Percentiles rank a stretch among this genome's conserved stretches.
Evolutionary conservation across 106 monocot species (phyloP).

Genomic region (Dendrobium catenatum): DNA sequence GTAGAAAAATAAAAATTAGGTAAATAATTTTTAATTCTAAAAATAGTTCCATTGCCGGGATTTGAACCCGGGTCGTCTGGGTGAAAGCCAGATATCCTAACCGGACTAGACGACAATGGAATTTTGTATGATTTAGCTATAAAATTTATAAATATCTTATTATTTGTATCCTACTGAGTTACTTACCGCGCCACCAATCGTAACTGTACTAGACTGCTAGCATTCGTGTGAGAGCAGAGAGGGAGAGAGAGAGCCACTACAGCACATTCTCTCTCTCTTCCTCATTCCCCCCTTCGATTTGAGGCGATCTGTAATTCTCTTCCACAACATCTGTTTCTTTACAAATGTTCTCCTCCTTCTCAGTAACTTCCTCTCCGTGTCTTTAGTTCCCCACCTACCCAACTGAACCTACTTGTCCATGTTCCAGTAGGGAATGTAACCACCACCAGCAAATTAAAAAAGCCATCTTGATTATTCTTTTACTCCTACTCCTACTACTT

Average conservation of each 20-base stretch:
- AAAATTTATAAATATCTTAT: background rate
- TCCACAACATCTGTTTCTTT: background rate
- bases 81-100: slow-evolving; percentile 85
- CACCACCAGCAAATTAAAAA: background rate
- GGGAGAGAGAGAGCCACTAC: background rate
- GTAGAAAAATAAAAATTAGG: no score
- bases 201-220: background rate
- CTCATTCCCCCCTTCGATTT: background rate
- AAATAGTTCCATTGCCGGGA: slow-evolving; percentile 62
- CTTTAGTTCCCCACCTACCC: slow-evolving; percentile 2
- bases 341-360: background rate
- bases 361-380: background rate
- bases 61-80: slow-evolving; percentile 80
- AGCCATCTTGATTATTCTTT: background rate
- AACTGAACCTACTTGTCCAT: slow-evolving; percentile 1
- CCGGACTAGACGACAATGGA: slow-evolving; percentile 78
- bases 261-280: background rate
- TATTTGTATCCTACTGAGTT: background rate
- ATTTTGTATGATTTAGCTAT: rapidly evolving
- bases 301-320: background rate
- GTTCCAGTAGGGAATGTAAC: slow-evolving; percentile 2
- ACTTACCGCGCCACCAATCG: background rate
- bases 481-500: background rate
- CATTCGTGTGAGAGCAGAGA: background rate
- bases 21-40: background rate